Evolutionary conservation across 2,329 filamentous ascomycete genomes (phyloP), one percentile per base, ranked within the genome.

Genomic region (Magnaporthales sp.): DNA sequence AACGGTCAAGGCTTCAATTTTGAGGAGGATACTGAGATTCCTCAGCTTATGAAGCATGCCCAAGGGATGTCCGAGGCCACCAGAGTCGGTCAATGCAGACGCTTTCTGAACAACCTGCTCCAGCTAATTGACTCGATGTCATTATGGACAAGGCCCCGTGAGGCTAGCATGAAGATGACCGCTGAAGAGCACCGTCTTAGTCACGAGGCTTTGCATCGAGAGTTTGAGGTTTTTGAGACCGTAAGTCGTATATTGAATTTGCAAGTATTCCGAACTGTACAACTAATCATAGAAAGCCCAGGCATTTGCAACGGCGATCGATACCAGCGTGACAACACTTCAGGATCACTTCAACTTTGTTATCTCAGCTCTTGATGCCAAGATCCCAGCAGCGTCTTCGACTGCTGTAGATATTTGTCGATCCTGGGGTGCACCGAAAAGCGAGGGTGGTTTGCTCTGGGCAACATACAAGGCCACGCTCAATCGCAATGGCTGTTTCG

Each of bases 1-100:
- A 15, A 29, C 6, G 75, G 79, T 13, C 62, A 72, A 13, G 86
- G 86, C 0, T 90, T 89, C 71, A 73, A 74, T 1, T 74, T 76
- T 3, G 56, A 77, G 0, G 78, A 84, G 2, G 81, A 89, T 67
- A 90, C 87, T 0, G 86, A 84, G 71, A 80, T 89, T 2, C 86
- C 86, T 1, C 78, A 81, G 60, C 78, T 90, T 0, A 84, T 86
- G 70, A 76, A 76, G 0, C 86, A 90, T 69, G 88, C 86, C 66
- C 83, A 81, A 67, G 82, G 82, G 58, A 75, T 89, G 3, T 89
- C 87, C 0, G 81, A 84, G 29, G 65, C 69, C 5, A 7, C 24
- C 11, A 29, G 62, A n/a, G 10, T 26, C 4, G 19, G 31, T 26
- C 32, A 51, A 8, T 64, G 31, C 13, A 13, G 24, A n/a, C 10